A percentile compares a stretch with the other conserved stretches of the same genome.
Evolutionary conservation across 139 green algal species (phyloP).

Genomic region (Volvox reticuliferus): DNA sequence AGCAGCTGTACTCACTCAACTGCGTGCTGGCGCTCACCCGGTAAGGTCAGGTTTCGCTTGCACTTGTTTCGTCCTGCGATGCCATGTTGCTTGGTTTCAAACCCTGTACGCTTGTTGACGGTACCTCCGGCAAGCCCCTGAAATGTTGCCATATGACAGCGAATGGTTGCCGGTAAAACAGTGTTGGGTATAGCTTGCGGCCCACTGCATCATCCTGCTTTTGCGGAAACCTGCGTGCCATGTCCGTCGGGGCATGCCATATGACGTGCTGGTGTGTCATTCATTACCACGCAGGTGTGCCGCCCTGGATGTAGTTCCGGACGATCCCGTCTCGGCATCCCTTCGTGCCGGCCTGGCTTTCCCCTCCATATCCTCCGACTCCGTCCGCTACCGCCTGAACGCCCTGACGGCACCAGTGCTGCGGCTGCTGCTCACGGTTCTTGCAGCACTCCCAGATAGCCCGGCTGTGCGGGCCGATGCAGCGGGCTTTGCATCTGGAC

Average conservation of each 20-base stretch:
- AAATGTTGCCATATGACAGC: too few relatives aligned
- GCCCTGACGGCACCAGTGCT: slow-evolving; percentile 53
- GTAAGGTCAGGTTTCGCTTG: background rate
- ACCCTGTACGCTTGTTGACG: too few relatives aligned
- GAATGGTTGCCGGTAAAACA: too few relatives aligned
- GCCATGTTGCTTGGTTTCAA: too few relatives aligned
- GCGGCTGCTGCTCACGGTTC: slow-evolving; percentile 67
- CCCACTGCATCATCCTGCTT: too few relatives aligned
- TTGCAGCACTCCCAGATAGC: slow-evolving; percentile 57
- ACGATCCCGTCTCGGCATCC: slow-evolving; percentile 57
- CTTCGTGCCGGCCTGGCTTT: background rate
- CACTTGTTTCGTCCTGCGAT: too few relatives aligned
- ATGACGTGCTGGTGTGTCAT: background rate
- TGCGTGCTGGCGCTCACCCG: slow-evolving; percentile 58
- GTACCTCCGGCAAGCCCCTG: too few relatives aligned
- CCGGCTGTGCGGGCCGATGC: slow-evolving; percentile 59
- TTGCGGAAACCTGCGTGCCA: too few relatives aligned
- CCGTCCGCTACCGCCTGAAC: slow-evolving; percentile 21
- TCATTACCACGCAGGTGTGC: slow-evolving; percentile 45
- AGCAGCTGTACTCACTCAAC: slow-evolving; percentile 69
- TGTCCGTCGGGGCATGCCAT: too few relatives aligned
- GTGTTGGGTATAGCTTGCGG: too few relatives aligned
- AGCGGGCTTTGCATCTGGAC: slow-evolving; percentile 64
- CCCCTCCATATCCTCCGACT: background rate
- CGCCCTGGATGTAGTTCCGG: slow-evolving; percentile 66